Conservation (phyloP, 2,329 filamentous ascomycete species). For the Fusarium virguliforme region DNA sequence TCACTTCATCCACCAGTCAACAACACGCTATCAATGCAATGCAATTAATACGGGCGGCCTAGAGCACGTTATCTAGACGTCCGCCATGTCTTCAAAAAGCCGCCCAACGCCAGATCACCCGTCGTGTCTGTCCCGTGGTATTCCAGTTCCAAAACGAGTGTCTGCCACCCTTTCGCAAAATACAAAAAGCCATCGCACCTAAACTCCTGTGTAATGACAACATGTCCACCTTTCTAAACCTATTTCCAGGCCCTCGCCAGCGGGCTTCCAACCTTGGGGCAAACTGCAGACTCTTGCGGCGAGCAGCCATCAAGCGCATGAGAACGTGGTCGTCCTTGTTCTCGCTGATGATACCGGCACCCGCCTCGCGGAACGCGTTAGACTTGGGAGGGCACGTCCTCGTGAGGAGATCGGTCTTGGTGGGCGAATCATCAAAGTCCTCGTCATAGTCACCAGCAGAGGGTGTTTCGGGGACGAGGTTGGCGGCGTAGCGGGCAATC, state of each 20-base stretch:
- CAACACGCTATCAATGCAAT: slow-evolving; percentile 25
- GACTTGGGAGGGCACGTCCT: slow-evolving; percentile 71
- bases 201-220: slow-evolving; percentile 35
- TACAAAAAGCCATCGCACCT: slow-evolving; percentile 27
- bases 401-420: slow-evolving; percentile 60
- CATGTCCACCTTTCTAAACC: slow-evolving; percentile 10
- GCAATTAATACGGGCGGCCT: slow-evolving; percentile 22
- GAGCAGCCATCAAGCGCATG: slow-evolving; percentile 77
- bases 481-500: slow-evolving; percentile 68
- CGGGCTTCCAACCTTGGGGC: slow-evolving; percentile 83
- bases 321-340: slow-evolving; percentile 72
- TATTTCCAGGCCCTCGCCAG: slow-evolving; percentile 71
- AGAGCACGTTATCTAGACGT: slow-evolving; percentile 20
- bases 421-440: slow-evolving; percentile 52
- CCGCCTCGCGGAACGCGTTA: slow-evolving; percentile 58
- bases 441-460: slow-evolving; percentile 54
- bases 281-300: slow-evolving; percentile 84
- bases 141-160: slow-evolving; percentile 45
- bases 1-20: slow-evolving; percentile 1
- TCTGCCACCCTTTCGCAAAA: slow-evolving; percentile 35
- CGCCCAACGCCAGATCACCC: slow-evolving; percentile 41
- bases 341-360: slow-evolving; percentile 62
- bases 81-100: slow-evolving; percentile 31
- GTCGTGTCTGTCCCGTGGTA: slow-evolving; percentile 47
- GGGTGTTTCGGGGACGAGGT: slow-evolving; percentile 64